These are phyloP conservation scores for Microcera coccophila DNA, from an alignment of 2,329 filamentous ascomycete genomes.

Conservation along the genomic window DNA sequence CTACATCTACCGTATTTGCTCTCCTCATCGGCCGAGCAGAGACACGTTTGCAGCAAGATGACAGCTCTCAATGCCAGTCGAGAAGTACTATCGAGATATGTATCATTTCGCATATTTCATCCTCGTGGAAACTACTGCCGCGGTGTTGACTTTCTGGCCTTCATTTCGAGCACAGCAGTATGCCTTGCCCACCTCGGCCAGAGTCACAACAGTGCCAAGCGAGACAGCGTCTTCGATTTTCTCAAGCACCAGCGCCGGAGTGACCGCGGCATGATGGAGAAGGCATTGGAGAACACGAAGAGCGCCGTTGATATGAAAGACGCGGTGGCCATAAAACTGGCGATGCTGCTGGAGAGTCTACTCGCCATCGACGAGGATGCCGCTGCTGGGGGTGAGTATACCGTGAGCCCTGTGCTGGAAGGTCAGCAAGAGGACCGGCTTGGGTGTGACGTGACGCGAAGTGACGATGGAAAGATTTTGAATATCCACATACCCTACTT, in stretches of 20 bases:
- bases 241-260: slow-evolving; percentile 39
- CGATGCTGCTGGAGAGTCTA: slow-evolving; percentile 39
- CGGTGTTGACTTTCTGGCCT: slow-evolving; percentile 47
- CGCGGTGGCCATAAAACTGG: slow-evolving; percentile 36
- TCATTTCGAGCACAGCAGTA: slow-evolving; percentile 47
- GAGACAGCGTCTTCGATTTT: slow-evolving; percentile 22
- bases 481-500: slow-evolving; percentile 42
- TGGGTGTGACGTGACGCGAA: slow-evolving; percentile 10
- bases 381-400: slow-evolving; percentile 26
- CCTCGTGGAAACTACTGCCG: slow-evolving; percentile 40
- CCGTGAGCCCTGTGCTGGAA: slow-evolving; percentile 11
- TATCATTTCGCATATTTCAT: slow-evolving; percentile 40
- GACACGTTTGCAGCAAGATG: slow-evolving; percentile 45
- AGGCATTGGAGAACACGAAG: slow-evolving; percentile 35
- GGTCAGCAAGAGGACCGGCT: slow-evolving; percentile 23
- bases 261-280: slow-evolving; percentile 40
- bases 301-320: slow-evolving; percentile 35
- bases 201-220: slow-evolving; percentile 13
- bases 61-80: slow-evolving; percentile 45
- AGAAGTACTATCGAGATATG: slow-evolving; percentile 45
- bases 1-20: slow-evolving; percentile 54
- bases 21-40: slow-evolving; percentile 30
- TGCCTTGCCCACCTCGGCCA: slow-evolving; percentile 41
- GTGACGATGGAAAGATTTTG: slow-evolving; percentile 19
- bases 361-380: slow-evolving; percentile 40